Evolutionary conservation across 495 filamentous ascomycete species (phyloP).

Genomic region (Trypethelium eluteriae): DNA sequence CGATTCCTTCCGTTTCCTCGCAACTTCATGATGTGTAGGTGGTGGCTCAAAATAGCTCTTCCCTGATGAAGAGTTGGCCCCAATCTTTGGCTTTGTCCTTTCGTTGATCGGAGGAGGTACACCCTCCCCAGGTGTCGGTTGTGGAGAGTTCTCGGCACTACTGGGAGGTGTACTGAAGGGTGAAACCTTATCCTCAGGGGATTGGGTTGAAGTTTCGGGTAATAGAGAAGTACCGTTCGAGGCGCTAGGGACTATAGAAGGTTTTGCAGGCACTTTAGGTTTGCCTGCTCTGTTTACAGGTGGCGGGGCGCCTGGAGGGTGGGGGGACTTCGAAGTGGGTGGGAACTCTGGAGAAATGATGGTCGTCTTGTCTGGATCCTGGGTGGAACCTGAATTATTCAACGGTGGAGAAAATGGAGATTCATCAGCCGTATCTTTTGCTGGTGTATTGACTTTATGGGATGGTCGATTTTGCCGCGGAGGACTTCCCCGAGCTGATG

Average conservation of each 20-base stretch:
- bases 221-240: constrained; percentile 32
- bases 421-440: neutral
- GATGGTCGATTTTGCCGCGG: neutral
- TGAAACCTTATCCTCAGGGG: constrained; percentile 54
- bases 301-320: constrained; percentile 47
- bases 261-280: constrained; percentile 58
- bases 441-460: neutral
- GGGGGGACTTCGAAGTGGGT: constrained; percentile 12
- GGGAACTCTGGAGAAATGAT: constrained; percentile 8
- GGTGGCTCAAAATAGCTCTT: constrained; percentile 16
- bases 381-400: neutral
- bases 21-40: constrained; percentile 12
- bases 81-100: constrained; percentile 4
- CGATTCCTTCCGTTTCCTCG: constrained; percentile 15
- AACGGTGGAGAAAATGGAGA: constrained; percentile 1
- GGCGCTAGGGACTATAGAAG: constrained; percentile 30
- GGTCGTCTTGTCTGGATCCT: constrained; percentile 4
- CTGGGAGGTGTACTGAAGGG: constrained; percentile 88
- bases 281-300: constrained; percentile 76
- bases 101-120: neutral
- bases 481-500: neutral
- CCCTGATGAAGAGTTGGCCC: neutral
- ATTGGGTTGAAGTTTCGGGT: constrained; percentile 31
- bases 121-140: constrained; percentile 15
- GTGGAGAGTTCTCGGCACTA: constrained; percentile 55